These are phyloP conservation scores for Achlya hypogyna DNA, from an alignment of 352 stramenopile genomes.

Conservation along the genomic window DNA sequence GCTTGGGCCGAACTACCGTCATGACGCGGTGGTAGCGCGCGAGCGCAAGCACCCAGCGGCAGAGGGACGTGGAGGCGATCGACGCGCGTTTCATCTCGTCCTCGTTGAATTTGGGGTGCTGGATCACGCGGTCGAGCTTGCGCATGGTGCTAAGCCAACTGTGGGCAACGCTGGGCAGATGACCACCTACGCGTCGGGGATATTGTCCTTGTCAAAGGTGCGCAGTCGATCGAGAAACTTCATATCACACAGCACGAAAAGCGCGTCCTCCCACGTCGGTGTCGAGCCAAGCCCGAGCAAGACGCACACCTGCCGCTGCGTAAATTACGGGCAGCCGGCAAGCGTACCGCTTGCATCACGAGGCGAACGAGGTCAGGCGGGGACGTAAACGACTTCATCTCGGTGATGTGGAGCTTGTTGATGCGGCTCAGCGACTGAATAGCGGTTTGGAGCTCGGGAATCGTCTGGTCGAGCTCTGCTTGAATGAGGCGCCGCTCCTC, in stretches of 20 bases:
- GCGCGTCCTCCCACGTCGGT: conserved; percentile 55
- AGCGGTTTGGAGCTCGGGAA: conserved; percentile 45
- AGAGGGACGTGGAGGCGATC: conserved; percentile 55
- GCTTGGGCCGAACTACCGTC: conserved; percentile 43
- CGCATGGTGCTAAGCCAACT: conserved; percentile 34
- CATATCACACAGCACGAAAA: conserved; percentile 58
- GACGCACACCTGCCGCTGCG: conserved; percentile 32
- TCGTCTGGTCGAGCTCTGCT: conserved; percentile 42
- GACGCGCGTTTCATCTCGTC: conserved; percentile 69
- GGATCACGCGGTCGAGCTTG: conserved; percentile 45
- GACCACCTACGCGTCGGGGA: conserved; percentile 1
- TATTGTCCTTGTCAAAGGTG: conserved; percentile 45
- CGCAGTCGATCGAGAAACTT: conserved; percentile 52
- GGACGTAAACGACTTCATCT: conserved; percentile 72
- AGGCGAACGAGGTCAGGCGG: conserved; percentile 58
- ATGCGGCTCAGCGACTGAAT: conserved; percentile 58
- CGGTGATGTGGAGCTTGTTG: conserved; percentile 70
- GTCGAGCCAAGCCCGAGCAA: conserved; percentile 42
- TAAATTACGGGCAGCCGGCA: background rate
- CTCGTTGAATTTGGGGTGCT: conserved; percentile 67
- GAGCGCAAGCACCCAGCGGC: conserved; percentile 60
- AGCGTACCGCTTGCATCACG: conserved; percentile 53
- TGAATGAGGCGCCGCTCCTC: conserved; percentile 39
- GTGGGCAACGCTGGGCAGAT: background rate
- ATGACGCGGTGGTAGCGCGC: conserved; percentile 64